Conservation (phyloP, 305 asterid genomes). For the Fraxinus sp. region DNA sequence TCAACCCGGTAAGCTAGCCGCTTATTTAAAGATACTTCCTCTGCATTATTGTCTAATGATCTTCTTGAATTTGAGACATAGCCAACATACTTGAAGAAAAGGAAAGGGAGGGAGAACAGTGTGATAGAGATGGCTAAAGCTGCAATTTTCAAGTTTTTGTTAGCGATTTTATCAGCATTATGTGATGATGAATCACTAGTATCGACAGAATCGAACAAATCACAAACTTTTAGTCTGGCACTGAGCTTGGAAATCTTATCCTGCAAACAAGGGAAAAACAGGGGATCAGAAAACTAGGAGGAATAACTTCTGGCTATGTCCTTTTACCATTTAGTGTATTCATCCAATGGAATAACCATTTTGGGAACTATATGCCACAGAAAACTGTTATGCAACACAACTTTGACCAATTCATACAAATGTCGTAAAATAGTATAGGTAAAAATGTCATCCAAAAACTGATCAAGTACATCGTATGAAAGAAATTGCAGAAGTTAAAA, state of each 20-base stretch:
- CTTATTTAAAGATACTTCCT: slow-evolving; percentile 72
- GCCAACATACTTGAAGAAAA: slow-evolving; percentile 66
- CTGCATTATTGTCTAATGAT: slow-evolving; percentile 50
- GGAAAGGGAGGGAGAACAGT: slow-evolving; percentile 61
- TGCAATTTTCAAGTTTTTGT: slow-evolving; percentile 48
- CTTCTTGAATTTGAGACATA: slow-evolving; percentile 62
- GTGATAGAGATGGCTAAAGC: slow-evolving; percentile 58
- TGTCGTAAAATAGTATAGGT: neutral
- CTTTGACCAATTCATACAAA: slow-evolving; percentile 3
- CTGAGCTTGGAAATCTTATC: slow-evolving; percentile 60
- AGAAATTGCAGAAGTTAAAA: neutral
- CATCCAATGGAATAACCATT: neutral
- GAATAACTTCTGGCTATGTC: slow-evolving; percentile 1
- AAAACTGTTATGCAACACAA: slow-evolving; percentile 3
- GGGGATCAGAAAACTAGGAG: slow-evolving; percentile 19
- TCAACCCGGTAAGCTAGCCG: slow-evolving; percentile 78
- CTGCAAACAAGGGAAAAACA: slow-evolving; percentile 39
- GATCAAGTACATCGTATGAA: neutral
- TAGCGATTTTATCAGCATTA: slow-evolving; percentile 25
- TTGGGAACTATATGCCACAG: neutral
- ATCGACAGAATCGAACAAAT: slow-evolving; percentile 43
- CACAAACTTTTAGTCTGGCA: slow-evolving; percentile 47
- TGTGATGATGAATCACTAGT: slow-evolving; percentile 25
- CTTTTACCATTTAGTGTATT: neutral
- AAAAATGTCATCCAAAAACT: neutral